Conservation (phyloP, 73 alveolate genomes). For the Symbiodinium pilosum region DNA sequence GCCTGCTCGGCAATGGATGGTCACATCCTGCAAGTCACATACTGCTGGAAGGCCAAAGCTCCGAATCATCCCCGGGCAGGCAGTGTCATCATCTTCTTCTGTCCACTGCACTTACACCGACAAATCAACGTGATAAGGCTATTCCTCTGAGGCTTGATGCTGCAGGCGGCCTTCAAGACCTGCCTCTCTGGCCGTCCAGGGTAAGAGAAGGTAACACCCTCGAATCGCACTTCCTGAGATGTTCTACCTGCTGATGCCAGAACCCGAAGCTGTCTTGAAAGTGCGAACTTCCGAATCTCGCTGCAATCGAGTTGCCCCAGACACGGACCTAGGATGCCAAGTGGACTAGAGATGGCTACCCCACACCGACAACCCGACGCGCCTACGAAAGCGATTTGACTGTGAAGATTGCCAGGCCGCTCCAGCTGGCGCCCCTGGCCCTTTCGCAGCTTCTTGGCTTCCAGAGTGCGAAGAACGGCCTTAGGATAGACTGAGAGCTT, state of each 20-base stretch:
- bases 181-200: slow-evolving; percentile 70
- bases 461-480: background rate
- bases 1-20: slow-evolving; percentile 88
- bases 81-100: no score
- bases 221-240: slow-evolving; percentile 51
- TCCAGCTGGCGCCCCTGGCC: background rate
- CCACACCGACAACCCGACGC: no score
- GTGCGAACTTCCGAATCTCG: background rate
- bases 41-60: no score
- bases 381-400: no score
- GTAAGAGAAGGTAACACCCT: slow-evolving; percentile 68
- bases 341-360: no score
- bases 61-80: no score
- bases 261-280: background rate
- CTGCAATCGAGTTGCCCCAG: background rate
- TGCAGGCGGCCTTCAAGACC: slow-evolving; percentile 80
- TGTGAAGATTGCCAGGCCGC: background rate
- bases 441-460: background rate
- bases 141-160: no score
- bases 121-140: no score
- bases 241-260: background rate
- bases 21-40: slow-evolving; percentile 80
- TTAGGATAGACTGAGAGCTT: background rate
- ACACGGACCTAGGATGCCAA: background rate
- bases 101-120: no score